These are phyloP conservation scores for Avicennia marina DNA, from an alignment of 257 asterid genomes.

Conservation along the genomic window DNA sequence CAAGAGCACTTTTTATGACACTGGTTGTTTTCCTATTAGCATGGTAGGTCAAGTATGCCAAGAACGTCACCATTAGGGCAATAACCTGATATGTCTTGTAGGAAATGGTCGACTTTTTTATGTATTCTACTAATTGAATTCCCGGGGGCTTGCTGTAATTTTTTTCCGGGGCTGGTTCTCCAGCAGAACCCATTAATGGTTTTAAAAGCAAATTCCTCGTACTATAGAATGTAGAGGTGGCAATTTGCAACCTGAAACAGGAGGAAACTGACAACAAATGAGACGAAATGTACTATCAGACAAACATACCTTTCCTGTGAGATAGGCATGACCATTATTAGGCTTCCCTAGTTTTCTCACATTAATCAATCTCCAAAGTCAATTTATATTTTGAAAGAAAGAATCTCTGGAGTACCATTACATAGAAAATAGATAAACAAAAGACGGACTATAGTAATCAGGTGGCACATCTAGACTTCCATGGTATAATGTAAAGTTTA, in stretches of 20 bases:
- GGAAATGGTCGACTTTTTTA: slow-evolving; percentile 55
- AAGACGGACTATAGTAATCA: no score
- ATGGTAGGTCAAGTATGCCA: slow-evolving; percentile 75
- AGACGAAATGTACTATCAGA: not conserved
- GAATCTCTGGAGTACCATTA: not conserved
- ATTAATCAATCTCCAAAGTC: slow-evolving; percentile 5
- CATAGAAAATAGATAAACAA: not conserved
- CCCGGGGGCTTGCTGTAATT: slow-evolving; percentile 61
- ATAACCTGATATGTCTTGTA: slow-evolving; percentile 75
- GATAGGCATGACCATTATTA: no score
- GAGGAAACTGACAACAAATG: slow-evolving; percentile 7
- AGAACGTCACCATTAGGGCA: slow-evolving; percentile 74
- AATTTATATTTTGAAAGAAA: not conserved
- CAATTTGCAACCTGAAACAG: slow-evolving; percentile 28
- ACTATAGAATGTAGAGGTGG: slow-evolving; percentile 2
- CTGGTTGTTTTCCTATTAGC: slow-evolving; percentile 94
- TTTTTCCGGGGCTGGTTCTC: slow-evolving; percentile 22
- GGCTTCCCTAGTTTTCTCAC: no score
- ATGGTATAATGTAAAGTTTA: no score
- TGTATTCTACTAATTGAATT: slow-evolving; percentile 45
- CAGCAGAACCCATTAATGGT: slow-evolving; percentile 52
- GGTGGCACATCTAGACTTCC: no score
- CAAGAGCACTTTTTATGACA: slow-evolving; percentile 90
- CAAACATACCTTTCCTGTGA: no score
- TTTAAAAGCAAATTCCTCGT: slow-evolving; percentile 7